Conservation (phyloP, 306 rosid genomes). For the Urtica urens region DNA sequence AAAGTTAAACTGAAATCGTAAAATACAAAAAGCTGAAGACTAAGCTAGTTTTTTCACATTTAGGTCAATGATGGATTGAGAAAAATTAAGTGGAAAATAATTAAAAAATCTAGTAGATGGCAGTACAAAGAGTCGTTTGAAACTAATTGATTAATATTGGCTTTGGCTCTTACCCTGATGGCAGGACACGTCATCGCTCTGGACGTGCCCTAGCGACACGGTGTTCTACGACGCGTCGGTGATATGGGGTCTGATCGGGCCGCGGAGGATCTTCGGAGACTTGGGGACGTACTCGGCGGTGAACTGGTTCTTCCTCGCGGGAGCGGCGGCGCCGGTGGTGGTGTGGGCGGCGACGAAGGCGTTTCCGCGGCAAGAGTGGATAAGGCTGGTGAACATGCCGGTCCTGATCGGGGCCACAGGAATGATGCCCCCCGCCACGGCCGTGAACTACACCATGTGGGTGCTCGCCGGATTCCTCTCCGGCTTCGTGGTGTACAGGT, state of each 20-base stretch:
- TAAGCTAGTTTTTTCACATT: too few relatives aligned
- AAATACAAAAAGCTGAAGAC: too few relatives aligned
- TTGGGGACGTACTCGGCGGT: conserved; percentile 41
- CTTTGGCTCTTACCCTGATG: too few relatives aligned
- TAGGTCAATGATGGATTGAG: too few relatives aligned
- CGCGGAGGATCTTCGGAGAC: conserved; percentile 67
- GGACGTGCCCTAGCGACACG: conserved; percentile 78
- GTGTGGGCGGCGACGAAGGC: conserved; percentile 56
- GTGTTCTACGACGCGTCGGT: conserved; percentile 93
- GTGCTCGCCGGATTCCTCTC: conserved; percentile 54
- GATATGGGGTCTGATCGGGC: conserved; percentile 86
- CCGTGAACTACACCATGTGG: conserved; percentile 75
- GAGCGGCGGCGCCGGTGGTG: conserved; percentile 55
- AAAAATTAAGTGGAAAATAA: too few relatives aligned
- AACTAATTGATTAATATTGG: too few relatives aligned
- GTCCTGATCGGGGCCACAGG: conserved; percentile 69
- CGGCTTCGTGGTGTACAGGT: conserved; percentile 57
- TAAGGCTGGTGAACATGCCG: conserved; percentile 66
- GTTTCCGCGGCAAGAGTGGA: conserved; percentile 73
- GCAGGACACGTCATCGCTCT: conserved; percentile 55
- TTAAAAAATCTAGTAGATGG: too few relatives aligned
- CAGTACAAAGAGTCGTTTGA: too few relatives aligned
- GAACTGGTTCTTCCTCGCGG: conserved; percentile 75
- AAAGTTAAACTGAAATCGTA: too few relatives aligned
- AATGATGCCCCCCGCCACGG: conserved; percentile 76